Evolutionary conservation across 768 basidiomycete genomes (phyloP), one percentile per base, ranked within the genome.

Genomic region (Podaxis pistillaris): DNA sequence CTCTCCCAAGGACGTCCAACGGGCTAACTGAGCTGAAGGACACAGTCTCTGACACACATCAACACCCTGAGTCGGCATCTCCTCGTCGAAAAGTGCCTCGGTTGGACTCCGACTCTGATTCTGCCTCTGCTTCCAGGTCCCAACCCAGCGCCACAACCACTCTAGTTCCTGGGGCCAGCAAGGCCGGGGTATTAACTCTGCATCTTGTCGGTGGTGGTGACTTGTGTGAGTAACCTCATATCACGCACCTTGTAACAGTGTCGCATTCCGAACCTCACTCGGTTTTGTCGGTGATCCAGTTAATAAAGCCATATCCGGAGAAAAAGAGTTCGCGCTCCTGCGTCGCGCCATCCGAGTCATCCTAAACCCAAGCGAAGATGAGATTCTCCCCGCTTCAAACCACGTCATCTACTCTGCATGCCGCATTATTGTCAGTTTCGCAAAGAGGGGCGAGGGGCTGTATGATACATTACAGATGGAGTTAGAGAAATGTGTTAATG

Each of bases 31-130:
- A 77, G 36, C 65, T 82, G 22, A 77, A 73, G 38, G 65, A 79
- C 3, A 74, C 79, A 5, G 69, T 78, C 60, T 66, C 71, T n/a
- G 60, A 66, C 30, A 73, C 47, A 30, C 19, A 64, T 24, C 69
- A 78, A 63, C 77, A 80, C 62, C 19, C 30, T 50, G 80, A 79
- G 74, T 81, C 78, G 70, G 82, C 77, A 71, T 83, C 83, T 74
- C 85, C 82, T 76, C 83, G 84, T 66, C 83, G 81, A 74, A 91
- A 92, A 79, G 84, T 83, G 62, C 81, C 87, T 64, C 86, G 88
- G 65, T 76, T 88, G 74, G 82, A 82, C 65, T 76, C 77, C 68
- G 86, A 89, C 79, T 85, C 83, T 74, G 88, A 90, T 76, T 81
- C 86, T 68, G 83, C 82, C 66, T 85, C 86, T 72, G 84, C 86